A percentile compares a stretch with the other conserved stretches of the same genome.
phyloP scores from a whole-genome alignment of 2,329 filamentous ascomycete species.

The Arachnomyces sp. region DNA sequence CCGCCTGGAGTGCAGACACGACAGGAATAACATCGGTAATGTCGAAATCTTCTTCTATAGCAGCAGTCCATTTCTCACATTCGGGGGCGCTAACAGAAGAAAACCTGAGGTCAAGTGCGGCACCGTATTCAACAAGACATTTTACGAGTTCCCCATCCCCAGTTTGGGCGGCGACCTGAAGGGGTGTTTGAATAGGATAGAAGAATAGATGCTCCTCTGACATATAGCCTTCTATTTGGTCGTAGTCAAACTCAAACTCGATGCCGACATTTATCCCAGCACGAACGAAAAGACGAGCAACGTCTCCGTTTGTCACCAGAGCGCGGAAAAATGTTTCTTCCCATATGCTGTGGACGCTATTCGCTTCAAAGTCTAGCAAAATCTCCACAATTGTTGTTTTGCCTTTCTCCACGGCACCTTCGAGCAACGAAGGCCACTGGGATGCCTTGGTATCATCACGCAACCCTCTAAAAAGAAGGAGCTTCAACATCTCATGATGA shows the following conservation, averaged over 20 bases:
- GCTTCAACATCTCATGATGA: constrained; percentile 1
- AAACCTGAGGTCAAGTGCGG: constrained; percentile 6
- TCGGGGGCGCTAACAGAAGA: background rate
- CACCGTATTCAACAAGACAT: constrained; percentile 9
- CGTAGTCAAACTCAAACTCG: background rate
- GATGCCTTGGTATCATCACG: background rate
- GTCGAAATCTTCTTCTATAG: background rate
- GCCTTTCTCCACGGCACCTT: background rate
- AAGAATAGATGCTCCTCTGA: background rate
- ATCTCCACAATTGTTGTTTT: background rate
- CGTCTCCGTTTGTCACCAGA: background rate
- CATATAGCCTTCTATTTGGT: background rate
- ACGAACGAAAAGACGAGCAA: background rate
- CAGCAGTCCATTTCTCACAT: background rate
- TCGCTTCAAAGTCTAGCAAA: background rate
- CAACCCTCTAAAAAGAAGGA: constrained; percentile 3
- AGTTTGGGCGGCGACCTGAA: constrained; percentile 2
- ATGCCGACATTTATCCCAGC: background rate
- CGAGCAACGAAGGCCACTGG: background rate
- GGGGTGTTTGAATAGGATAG: constrained; percentile 6
- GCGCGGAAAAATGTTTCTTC: background rate
- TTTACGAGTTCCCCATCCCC: constrained; percentile 7
- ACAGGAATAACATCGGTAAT: background rate
- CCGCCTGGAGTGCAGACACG: constrained; percentile 16
- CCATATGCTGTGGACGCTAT: background rate